phyloP scores from a whole-genome alignment of 1,139 yeast genomes.

The Taphrina pruni region DNA sequence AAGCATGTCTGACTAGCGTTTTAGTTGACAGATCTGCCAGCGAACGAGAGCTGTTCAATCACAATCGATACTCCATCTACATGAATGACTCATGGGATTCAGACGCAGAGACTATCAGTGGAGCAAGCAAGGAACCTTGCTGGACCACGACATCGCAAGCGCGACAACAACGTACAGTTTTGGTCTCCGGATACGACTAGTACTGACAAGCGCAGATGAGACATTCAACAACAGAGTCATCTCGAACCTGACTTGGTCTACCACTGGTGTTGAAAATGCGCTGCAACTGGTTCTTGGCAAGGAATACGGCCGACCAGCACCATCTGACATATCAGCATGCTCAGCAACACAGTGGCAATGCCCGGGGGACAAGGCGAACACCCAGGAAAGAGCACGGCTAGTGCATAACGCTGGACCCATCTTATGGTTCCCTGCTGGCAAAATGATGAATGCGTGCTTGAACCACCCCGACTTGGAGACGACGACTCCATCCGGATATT shows the following conservation, averaged over 20 bases:
- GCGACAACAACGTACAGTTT: not conserved
- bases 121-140: not conserved
- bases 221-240: conserved; percentile 3
- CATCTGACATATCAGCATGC: not conserved
- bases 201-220: not conserved
- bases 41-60: not conserved
- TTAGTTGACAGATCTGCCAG: not conserved
- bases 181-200: not conserved
- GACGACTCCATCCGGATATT: not conserved
- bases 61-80: conserved; percentile 1
- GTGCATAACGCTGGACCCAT: not conserved
- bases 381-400: not conserved
- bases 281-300: conserved; percentile 7
- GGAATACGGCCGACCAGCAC: not conserved
- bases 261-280: not conserved
- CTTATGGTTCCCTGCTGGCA: not conserved
- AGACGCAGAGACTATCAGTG: not conserved
- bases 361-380: not conserved
- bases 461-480: not conserved
- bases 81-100: not conserved
- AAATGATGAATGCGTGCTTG: not conserved
- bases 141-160: not conserved
- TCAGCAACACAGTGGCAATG: not conserved
- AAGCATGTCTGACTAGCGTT: not conserved
- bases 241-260: conserved; percentile 10